These are phyloP conservation scores for Exophiala aquamarina DNA, from an alignment of 2,329 filamentous ascomycete genomes.

Conservation along the genomic window DNA sequence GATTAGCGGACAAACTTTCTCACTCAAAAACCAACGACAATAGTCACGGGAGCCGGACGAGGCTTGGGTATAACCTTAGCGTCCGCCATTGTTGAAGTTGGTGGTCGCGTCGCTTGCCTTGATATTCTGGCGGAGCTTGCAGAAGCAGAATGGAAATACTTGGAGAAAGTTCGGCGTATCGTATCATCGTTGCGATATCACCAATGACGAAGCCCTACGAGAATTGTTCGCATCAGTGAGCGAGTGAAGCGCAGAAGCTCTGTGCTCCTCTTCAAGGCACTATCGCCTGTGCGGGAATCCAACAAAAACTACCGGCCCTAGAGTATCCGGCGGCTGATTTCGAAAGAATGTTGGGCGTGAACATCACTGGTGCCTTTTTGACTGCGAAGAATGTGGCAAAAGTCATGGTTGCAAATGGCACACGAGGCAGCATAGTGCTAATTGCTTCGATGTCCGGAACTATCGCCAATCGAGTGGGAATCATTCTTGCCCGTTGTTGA, in stretches of 20 bases:
- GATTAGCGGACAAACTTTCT: constrained; percentile 38
- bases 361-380: too few relatives aligned
- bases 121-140: constrained; percentile 46
- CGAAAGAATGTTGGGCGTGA: too few relatives aligned
- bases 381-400: too few relatives aligned
- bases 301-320: too few relatives aligned
- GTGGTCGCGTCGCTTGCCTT: constrained; percentile 9
- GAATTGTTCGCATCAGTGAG: constrained; percentile 68
- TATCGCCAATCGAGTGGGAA: constrained; percentile 38
- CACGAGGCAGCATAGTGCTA: too few relatives aligned
- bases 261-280: constrained; percentile 53
- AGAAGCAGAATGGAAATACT: constrained; percentile 52
- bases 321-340: too few relatives aligned
- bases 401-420: constrained; percentile 33
- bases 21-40: constrained; percentile 41
- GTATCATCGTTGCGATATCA: constrained; percentile 79
- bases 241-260: constrained; percentile 62
- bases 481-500: constrained; percentile 61
- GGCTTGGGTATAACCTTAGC: constrained; percentile 7
- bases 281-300: too few relatives aligned
- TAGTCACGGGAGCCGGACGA: constrained; percentile 10
- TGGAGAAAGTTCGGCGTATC: constrained; percentile 49
- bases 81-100: constrained; percentile 6
- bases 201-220: constrained; percentile 68
- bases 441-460: too few relatives aligned